Evolutionary conservation across 805 yeast genomes (phyloP).

Genomic region (Blastobotrys terrestris): DNA sequence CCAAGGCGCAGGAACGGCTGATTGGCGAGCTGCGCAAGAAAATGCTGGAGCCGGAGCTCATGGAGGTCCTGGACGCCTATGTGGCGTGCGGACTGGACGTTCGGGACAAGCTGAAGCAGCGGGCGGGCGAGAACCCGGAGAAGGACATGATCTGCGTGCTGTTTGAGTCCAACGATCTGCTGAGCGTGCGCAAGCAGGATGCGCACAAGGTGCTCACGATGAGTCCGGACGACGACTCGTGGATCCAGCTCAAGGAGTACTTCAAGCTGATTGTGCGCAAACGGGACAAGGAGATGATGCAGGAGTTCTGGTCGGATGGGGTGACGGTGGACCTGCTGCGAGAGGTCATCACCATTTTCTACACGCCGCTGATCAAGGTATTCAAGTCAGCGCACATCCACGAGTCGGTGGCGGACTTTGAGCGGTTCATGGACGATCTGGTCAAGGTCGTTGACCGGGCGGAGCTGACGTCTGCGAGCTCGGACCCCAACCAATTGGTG

Average conservation of each 20-base stretch:
- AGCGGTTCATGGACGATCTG: constrained; percentile 62
- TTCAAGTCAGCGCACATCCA: constrained; percentile 63
- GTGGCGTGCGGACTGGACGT: constrained; percentile 17
- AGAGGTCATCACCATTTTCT: constrained; percentile 64
- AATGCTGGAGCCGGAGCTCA: constrained; percentile 26
- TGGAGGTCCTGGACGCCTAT: constrained; percentile 19
- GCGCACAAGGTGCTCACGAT: constrained; percentile 6
- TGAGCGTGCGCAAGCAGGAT: not conserved
- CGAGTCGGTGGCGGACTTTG: constrained; percentile 57
- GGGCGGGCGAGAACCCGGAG: constrained; percentile 26
- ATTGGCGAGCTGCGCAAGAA: constrained; percentile 41
- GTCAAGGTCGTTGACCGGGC: constrained; percentile 48
- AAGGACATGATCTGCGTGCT: constrained; percentile 24
- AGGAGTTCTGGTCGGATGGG: constrained; percentile 79
- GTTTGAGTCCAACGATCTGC: constrained; percentile 8
- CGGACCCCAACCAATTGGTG: constrained; percentile 58
- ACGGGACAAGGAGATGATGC: constrained; percentile 69
- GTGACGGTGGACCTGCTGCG: constrained; percentile 70
- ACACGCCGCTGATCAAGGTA: constrained; percentile 64
- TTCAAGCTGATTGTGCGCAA: constrained; percentile 59
- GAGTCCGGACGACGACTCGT: constrained; percentile 29
- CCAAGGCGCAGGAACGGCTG: constrained; percentile 53
- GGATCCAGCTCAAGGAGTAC: constrained; percentile 51
- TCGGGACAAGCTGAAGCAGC: constrained; percentile 26
- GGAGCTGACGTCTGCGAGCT: constrained; percentile 41